Percentiles rank a stretch among this genome's conserved stretches.
These are phyloP conservation scores for Lachnellula arida DNA, from an alignment of 2,329 filamentous ascomycete genomes.

Conservation along the genomic window DNA sequence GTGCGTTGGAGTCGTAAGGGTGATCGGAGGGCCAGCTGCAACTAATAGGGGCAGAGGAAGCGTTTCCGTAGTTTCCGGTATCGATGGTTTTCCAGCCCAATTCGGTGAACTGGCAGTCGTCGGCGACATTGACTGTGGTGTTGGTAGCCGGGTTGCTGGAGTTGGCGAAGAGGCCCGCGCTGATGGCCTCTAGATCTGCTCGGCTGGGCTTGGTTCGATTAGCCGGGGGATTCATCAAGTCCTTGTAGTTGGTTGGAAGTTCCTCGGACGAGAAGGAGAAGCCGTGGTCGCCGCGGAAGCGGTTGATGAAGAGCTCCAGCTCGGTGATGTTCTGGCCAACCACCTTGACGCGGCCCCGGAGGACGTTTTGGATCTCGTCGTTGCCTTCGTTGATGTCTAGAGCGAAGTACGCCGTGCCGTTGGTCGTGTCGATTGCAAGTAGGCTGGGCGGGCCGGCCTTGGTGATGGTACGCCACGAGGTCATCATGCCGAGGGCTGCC, in stretches of 20 bases:
- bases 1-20: slow-evolving; percentile 17
- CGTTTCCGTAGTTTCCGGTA: slow-evolving; percentile 19
- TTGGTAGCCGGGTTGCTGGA: slow-evolving; percentile 6
- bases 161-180: slow-evolving; percentile 11
- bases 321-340: slow-evolving; percentile 20
- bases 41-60: slow-evolving; percentile 12
- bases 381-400: slow-evolving; percentile 21
- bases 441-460: slow-evolving; percentile 17
- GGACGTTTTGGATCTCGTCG: slow-evolving; percentile 11
- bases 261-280: slow-evolving; percentile 20
- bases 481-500: slow-evolving; percentile 22
- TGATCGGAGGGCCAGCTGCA: slow-evolving; percentile 18
- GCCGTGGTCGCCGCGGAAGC: slow-evolving; percentile 22
- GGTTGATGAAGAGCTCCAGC: slow-evolving; percentile 22
- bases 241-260: slow-evolving; percentile 16
- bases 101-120: slow-evolving; percentile 22
- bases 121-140: slow-evolving; percentile 8
- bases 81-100: slow-evolving; percentile 20
- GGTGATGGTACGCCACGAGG: slow-evolving; percentile 17
- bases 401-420: slow-evolving; percentile 18
- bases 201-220: slow-evolving; percentile 18
- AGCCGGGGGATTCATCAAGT: slow-evolving; percentile 17
- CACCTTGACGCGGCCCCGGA: slow-evolving; percentile 20
- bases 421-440: slow-evolving; percentile 15
- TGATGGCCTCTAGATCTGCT: slow-evolving; percentile 7